These are phyloP conservation scores for Paradendryphiella salina DNA, from an alignment of 2,329 filamentous ascomycete genomes.

Conservation along the genomic window DNA sequence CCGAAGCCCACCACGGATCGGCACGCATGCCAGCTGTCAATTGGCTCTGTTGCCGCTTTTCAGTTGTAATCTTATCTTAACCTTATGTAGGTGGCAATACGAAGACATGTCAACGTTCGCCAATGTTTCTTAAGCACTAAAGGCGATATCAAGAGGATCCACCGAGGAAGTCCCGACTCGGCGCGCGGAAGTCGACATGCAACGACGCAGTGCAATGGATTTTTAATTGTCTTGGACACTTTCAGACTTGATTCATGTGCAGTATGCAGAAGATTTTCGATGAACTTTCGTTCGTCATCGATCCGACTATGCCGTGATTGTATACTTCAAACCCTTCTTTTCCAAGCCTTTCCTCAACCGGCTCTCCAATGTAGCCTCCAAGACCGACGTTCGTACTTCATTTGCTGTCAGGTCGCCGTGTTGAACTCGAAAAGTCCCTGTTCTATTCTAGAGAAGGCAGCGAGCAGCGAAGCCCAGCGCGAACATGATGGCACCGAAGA, in stretches of 20 bases:
- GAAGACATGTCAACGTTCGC: background rate
- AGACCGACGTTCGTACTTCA: background rate
- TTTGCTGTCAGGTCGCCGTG: background rate
- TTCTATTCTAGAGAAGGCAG: background rate
- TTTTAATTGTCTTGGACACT: too few relatives aligned
- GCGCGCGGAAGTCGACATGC: background rate
- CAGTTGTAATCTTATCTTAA: background rate
- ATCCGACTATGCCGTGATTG: background rate
- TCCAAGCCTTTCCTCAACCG: background rate
- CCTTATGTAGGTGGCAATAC: background rate
- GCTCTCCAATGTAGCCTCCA: background rate
- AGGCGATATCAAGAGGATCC: background rate
- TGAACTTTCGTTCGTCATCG: background rate
- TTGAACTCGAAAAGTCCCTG: background rate
- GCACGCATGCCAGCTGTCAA: constrained; percentile 8
- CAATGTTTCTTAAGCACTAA: background rate
- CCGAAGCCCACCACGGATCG: constrained; percentile 15
- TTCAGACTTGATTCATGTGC: too few relatives aligned
- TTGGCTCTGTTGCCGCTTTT: constrained; percentile 7
- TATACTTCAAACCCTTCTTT: background rate
- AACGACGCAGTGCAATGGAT: background rate
- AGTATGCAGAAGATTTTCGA: too few relatives aligned
- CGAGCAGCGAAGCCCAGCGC: background rate
- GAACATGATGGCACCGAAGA: background rate
- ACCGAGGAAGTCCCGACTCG: too few relatives aligned